Evolutionary conservation across 352 stramenopile genomes (phyloP).

Genomic region (Blastocystis hominis): DNA sequence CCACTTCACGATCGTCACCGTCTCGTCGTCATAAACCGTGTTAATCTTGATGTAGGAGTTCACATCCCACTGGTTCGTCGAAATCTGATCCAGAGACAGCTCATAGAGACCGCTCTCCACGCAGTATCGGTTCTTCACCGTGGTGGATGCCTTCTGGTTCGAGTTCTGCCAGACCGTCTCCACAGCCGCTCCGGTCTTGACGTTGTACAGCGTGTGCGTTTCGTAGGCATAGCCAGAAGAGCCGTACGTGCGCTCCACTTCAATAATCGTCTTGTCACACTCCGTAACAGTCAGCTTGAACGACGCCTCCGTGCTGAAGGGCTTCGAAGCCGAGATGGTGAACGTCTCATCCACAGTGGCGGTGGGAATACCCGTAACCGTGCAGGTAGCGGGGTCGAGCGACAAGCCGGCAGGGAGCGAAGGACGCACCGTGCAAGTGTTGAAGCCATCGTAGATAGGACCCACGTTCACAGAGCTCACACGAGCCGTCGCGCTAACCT

Average conservation of each 20-base stretch:
- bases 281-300: slow-evolving; percentile 32
- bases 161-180: slow-evolving; percentile 19
- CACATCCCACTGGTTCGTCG: neutral
- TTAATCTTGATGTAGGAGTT: slow-evolving; percentile 38
- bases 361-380: neutral
- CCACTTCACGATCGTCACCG: neutral
- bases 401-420: neutral
- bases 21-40: neutral
- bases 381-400: neutral
- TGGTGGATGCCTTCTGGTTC: slow-evolving; percentile 5
- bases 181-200: neutral
- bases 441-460: slow-evolving; percentile 22
- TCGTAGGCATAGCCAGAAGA: neutral
- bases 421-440: neutral
- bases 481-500: neutral
- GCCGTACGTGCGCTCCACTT: slow-evolving; percentile 11
- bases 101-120: slow-evolving; percentile 32
- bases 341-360: neutral
- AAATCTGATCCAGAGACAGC: neutral
- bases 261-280: slow-evolving; percentile 24
- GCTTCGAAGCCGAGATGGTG: neutral
- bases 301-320: neutral
- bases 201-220: neutral
- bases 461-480: neutral
- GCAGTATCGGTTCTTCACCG: slow-evolving; percentile 43